Percentiles rank a stretch among this genome's conserved stretches.
Evolutionary conservation across 2,329 filamentous ascomycete species (phyloP).

Genomic region (Cytospora paraplurivora): DNA sequence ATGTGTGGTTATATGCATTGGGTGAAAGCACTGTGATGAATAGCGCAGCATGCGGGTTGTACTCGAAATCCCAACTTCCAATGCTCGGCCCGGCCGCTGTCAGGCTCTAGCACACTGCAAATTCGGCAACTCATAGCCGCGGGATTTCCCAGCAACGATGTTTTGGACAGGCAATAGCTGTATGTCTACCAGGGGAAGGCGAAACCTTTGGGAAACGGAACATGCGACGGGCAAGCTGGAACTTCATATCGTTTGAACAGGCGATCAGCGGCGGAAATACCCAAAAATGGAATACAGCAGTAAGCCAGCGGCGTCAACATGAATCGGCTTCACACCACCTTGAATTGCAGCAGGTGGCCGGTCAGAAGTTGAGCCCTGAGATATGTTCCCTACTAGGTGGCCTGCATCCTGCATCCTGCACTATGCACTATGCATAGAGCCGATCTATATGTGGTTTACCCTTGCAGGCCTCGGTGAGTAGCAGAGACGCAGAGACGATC

Average conservation of each 20-base stretch:
- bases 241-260: not conserved
- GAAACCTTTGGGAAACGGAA: not conserved
- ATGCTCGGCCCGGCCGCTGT: not conserved
- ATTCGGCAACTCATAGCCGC: not conserved
- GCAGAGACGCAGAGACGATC: not conserved
- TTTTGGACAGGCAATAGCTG: slow-evolving; percentile 2
- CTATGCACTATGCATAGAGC: slow-evolving; percentile 6
- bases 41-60: not conserved
- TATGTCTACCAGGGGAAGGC: not conserved
- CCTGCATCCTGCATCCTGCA: slow-evolving; percentile 4
- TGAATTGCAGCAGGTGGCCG: slow-evolving; percentile 1
- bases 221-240: not conserved
- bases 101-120: not conserved
- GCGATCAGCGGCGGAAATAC: slow-evolving; percentile 13
- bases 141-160: not conserved
- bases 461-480: not conserved
- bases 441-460: slow-evolving; percentile 1
- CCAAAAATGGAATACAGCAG: not conserved
- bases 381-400: slow-evolving; percentile 1
- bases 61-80: not conserved
- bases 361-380: slow-evolving; percentile 2
- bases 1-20: slow-evolving; percentile 17
- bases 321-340: slow-evolving; percentile 5
- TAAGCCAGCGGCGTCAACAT: not conserved
- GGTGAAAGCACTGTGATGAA: not conserved